A percentile compares a stretch with the other conserved stretches of the same genome.
Conservation (phyloP, 2,329 filamentous ascomycete genomes). For the Botrytis hyacinthi region DNA sequence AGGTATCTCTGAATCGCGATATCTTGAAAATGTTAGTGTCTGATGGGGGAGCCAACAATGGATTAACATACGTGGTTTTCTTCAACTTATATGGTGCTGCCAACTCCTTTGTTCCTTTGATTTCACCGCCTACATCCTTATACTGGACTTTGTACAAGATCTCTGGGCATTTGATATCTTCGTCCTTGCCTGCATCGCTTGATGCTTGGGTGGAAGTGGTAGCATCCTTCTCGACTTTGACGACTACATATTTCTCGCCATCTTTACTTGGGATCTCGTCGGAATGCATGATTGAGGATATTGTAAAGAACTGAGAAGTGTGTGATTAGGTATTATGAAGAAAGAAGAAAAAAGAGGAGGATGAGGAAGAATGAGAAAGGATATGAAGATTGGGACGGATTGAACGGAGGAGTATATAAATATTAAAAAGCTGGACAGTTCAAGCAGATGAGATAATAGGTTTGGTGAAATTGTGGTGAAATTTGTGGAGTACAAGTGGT, state of each 20-base stretch:
- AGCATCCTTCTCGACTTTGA: conserved; percentile 24
- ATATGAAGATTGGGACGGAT: background rate
- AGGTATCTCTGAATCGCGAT: conserved; percentile 27
- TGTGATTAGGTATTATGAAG: background rate
- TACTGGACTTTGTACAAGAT: conserved; percentile 32
- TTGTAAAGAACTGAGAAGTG: background rate
- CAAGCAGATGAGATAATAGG: background rate
- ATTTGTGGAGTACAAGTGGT: conserved; percentile 12
- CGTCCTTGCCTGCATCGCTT: conserved; percentile 23
- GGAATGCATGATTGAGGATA: conserved; percentile 21
- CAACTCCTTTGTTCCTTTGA: conserved; percentile 29
- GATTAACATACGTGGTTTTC: conserved; percentile 24
- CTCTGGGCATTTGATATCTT: conserved; percentile 26
- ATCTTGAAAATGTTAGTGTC: conserved; percentile 20
- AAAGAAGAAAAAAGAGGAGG: background rate
- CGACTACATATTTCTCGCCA: conserved; percentile 27
- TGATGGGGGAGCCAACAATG: no score
- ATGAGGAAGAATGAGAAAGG: background rate
- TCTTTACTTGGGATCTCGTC: conserved; percentile 15
- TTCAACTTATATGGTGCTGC: conserved; percentile 30
- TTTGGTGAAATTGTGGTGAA: background rate
- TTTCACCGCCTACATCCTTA: conserved; percentile 29
- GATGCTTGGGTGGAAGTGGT: conserved; percentile 16
- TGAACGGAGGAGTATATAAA: background rate
- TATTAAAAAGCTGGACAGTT: background rate